Conservation (phyloP, 2,329 filamentous ascomycete genomes). For the Tolypocladium guangdongense region DNA sequence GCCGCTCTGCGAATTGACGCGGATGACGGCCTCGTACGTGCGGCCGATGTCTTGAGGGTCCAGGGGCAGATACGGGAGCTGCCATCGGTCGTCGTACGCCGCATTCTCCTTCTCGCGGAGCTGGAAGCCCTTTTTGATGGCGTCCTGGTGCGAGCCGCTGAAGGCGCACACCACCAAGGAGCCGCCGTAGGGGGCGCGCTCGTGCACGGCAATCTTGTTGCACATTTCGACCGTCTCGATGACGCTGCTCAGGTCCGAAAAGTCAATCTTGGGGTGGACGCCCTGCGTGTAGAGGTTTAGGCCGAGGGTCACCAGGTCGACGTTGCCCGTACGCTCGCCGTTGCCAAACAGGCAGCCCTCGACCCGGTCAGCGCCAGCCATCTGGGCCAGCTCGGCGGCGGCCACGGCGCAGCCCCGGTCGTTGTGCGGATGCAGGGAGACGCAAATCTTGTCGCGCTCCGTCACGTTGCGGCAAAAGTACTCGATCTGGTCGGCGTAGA, state of each 20-base stretch:
- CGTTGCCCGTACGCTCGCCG: slow-evolving; percentile 90
- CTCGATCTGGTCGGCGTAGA: slow-evolving; percentile 94
- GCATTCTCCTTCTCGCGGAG: slow-evolving; percentile 50
- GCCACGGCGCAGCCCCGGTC: slow-evolving; percentile 85
- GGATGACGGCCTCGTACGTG: slow-evolving; percentile 96
- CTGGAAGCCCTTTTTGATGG: slow-evolving; percentile 87
- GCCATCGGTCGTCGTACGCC: slow-evolving; percentile 59
- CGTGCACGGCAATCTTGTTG: slow-evolving; percentile 91
- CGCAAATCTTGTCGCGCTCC: slow-evolving; percentile 75
- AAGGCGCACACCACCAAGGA: slow-evolving; percentile 89
- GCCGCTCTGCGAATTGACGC: slow-evolving; percentile 92
- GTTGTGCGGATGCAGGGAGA: slow-evolving; percentile 90
- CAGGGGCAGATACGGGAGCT: slow-evolving; percentile 83
- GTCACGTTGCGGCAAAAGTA: slow-evolving; percentile 83
- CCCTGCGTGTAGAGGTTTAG: slow-evolving; percentile 95
- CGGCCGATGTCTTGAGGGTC: slow-evolving; percentile 89
- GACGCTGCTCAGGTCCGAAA: slow-evolving; percentile 75
- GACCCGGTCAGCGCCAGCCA: slow-evolving; percentile 90
- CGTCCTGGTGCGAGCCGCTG: slow-evolving; percentile 86
- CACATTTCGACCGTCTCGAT: slow-evolving; percentile 85
- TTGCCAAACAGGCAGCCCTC: slow-evolving; percentile 89
- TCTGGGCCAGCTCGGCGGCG: slow-evolving; percentile 84
- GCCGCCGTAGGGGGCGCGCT: slow-evolving; percentile 81
- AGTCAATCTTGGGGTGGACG: slow-evolving; percentile 74
- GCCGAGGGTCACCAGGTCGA: slow-evolving; percentile 84